phyloP scores from a whole-genome alignment of 257 asterid species.

The Nicotiana noctiflora region DNA sequence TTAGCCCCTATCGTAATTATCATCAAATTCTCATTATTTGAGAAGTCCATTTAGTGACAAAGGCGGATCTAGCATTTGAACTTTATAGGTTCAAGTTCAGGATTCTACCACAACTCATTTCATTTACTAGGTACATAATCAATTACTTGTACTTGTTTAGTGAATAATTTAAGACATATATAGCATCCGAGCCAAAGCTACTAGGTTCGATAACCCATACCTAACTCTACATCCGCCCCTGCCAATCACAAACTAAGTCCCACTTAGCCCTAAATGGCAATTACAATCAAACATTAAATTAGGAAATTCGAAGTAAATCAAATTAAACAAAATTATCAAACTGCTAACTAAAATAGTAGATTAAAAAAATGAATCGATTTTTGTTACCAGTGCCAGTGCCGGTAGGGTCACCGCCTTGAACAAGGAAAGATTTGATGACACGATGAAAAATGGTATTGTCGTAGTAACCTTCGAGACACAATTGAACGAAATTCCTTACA shows the following conservation, averaged over 20 bases:
- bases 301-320: background rate
- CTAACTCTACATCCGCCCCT: no score
- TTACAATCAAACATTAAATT: background rate
- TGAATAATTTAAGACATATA: no score
- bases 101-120: no score
- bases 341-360: background rate
- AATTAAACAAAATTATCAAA: background rate
- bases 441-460: constrained; percentile 79
- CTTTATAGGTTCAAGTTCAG: no score
- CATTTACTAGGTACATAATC: no score
- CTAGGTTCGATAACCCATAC: no score
- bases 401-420: constrained; percentile 91
- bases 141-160: no score
- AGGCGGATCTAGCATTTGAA: no score
- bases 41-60: background rate
- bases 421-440: constrained; percentile 67
- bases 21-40: background rate
- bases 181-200: no score
- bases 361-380: background rate
- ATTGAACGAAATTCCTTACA: constrained; percentile 90
- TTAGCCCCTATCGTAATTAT: background rate
- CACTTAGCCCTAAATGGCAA: background rate
- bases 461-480: constrained; percentile 90
- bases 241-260: background rate
- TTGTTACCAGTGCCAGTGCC: constrained; percentile 62